A percentile compares a stretch with the other conserved stretches of the same genome.
Evolutionary conservation across 139 green algal species (phyloP).

Genomic region (Trebouxia sp.): DNA sequence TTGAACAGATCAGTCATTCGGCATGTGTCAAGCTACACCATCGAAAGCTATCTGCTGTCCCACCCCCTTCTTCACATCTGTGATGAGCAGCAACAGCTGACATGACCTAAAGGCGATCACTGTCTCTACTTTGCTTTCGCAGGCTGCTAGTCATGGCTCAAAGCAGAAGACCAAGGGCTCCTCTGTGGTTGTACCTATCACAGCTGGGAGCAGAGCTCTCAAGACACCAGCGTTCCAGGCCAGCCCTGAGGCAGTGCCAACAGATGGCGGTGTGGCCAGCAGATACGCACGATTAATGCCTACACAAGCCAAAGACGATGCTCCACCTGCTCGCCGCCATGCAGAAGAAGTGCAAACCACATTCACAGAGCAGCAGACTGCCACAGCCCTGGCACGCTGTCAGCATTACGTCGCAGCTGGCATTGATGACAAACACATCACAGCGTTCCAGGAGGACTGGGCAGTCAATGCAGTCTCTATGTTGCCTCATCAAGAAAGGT

Average conservation of each 20-base stretch:
- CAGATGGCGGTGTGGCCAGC: not conserved
- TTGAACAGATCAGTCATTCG: too few species aligned
- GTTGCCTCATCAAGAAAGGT: slow-evolving; percentile 45
- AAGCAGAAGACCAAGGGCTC: not conserved
- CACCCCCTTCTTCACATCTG: not conserved
- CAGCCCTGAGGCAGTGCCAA: not conserved
- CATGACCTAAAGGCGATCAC: not conserved
- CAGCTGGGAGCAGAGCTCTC: not conserved
- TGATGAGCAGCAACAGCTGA: not conserved
- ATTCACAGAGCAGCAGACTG: slow-evolving; percentile 29
- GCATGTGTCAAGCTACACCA: not conserved
- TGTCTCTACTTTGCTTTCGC: not conserved
- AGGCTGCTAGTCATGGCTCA: not conserved
- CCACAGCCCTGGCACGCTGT: slow-evolving; percentile 65
- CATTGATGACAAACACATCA: slow-evolving; percentile 57
- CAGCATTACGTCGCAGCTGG: slow-evolving; percentile 72
- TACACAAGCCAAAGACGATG: not conserved
- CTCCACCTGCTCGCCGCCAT: not conserved
- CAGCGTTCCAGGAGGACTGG: slow-evolving; percentile 63
- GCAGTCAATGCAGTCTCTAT: slow-evolving; percentile 57
- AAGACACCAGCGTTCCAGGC: slow-evolving; percentile 6
- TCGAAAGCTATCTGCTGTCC: not conserved
- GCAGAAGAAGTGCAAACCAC: not conserved
- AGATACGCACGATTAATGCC: not conserved
- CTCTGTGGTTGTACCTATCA: not conserved